Evolutionary conservation across 805 yeast genomes (phyloP), one percentile per base, ranked within the genome.

Genomic region (Metschnikowia vanudenii): DNA sequence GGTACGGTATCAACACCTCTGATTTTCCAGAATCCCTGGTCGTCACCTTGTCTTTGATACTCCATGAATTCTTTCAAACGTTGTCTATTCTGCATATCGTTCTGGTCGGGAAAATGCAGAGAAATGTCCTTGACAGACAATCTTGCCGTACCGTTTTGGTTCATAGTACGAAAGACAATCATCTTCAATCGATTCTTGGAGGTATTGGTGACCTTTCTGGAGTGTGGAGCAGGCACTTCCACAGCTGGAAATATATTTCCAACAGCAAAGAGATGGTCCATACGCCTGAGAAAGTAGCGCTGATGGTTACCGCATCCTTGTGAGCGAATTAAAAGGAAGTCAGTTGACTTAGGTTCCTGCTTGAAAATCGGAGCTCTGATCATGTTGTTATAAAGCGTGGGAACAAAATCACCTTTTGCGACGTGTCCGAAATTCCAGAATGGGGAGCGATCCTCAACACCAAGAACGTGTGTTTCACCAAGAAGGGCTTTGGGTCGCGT

Each of bases 341-440:
- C 99, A 0, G 97, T 89, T 19, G 74, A 64, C 19, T 76, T 74
- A 0, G 83, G 75, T 36, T 89, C 96, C 61, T 94, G 99, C 59
- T 84, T 83, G 71, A 88, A 92, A 2, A 92, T 78, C 0, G 99
- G 99, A 0, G 99, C 97, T 51, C 99, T 72, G 4, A 85, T 65
- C 85, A 94, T 84, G 58, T 89, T 86, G 63, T 92, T 94, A 69
- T 94, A 94, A 39, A 92, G 69, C 0, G 99, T 88, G 1, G 98
- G 98, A 2, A 91, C 97, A 45, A 89, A 81, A 56, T 85, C 88
- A 2, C 99, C 99, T 2, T 90, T 88, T 38, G 89, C 96, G 7
- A 94, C 98, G 68, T 86, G 88, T 1, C 99, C 99, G 70, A 90
- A 94, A 64, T 91, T 94, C 98, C 99, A 94, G 63, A 94, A 94